These are phyloP conservation scores for Colletotrichum orchidophilum DNA, from an alignment of 2,329 filamentous ascomycete genomes.

Conservation along the genomic window DNA sequence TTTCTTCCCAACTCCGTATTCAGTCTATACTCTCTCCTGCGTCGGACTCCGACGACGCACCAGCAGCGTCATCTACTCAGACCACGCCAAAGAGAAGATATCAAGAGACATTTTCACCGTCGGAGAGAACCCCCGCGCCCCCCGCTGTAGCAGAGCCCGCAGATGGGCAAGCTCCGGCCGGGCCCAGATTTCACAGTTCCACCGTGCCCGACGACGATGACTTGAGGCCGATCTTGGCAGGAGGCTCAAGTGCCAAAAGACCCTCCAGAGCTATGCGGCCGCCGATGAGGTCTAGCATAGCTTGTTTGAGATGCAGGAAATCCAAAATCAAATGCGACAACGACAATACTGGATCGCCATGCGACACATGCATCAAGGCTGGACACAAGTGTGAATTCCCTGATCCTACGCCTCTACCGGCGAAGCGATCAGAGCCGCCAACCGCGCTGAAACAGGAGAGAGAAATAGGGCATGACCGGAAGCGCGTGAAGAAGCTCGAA, in stretches of 20 bases:
- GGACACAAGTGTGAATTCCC: conserved; percentile 80
- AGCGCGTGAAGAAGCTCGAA: conserved; percentile 55
- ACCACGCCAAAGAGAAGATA: conserved; percentile 48
- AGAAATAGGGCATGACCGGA: conserved; percentile 58
- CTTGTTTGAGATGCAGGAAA: conserved; percentile 77
- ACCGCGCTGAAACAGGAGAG: conserved; percentile 50
- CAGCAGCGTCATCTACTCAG: conserved; percentile 42
- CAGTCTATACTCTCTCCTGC: conserved; percentile 60
- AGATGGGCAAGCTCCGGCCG: conserved; percentile 37
- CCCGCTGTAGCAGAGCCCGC: conserved; percentile 31
- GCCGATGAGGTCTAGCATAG: conserved; percentile 80
- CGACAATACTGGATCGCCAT: conserved; percentile 63
- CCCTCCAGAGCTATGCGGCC: conserved; percentile 54
- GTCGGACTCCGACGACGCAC: conserved; percentile 49
- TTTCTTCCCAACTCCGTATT: conserved; percentile 60
- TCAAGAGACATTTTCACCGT: conserved; percentile 45
- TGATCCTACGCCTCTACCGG: conserved; percentile 45
- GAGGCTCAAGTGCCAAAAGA: conserved; percentile 42
- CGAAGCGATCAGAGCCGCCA: conserved; percentile 54
- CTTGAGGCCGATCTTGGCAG: conserved; percentile 14
- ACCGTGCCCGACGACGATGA: conserved; percentile 42
- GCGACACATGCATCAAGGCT: conserved; percentile 77
- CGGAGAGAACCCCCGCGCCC: conserved; percentile 39
- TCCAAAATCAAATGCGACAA: conserved; percentile 93
- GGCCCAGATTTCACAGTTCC: conserved; percentile 28